These are phyloP conservation scores for Chaetomium tenue DNA, from an alignment of 495 filamentous ascomycete genomes.

Conservation along the genomic window DNA sequence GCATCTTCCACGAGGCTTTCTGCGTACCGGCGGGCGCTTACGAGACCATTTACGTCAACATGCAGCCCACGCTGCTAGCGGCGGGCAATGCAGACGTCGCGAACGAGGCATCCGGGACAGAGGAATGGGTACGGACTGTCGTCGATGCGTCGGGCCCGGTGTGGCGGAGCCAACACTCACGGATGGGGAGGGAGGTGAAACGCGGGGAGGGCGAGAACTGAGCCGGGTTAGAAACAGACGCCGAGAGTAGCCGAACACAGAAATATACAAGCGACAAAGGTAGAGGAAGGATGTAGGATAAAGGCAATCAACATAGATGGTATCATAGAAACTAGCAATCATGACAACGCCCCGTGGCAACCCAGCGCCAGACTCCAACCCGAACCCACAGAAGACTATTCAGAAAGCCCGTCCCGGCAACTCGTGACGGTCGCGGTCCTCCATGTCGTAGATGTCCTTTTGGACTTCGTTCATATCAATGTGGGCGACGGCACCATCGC, in stretches of 20 bases:
- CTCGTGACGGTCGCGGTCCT: slow-evolving; percentile 37
- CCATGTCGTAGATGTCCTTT: slow-evolving; percentile 45
- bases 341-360: background rate
- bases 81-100: background rate
- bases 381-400: background rate
- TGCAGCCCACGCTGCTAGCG: slow-evolving; percentile 25
- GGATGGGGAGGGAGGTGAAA: slow-evolving; percentile 18
- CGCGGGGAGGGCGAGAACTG: background rate
- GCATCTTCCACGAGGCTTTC: slow-evolving; percentile 30
- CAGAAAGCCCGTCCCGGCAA: slow-evolving; percentile 22
- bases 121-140: slow-evolving; percentile 22
- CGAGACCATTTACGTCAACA: slow-evolving; percentile 29
- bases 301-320: background rate
- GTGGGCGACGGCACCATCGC: slow-evolving; percentile 52
- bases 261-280: too few relatives aligned
- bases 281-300: too few relatives aligned
- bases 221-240: background rate
- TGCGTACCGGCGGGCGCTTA: slow-evolving; percentile 17
- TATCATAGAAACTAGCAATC: slow-evolving; percentile 1
- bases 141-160: slow-evolving; percentile 13
- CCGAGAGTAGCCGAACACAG: background rate
- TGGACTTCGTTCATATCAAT: slow-evolving; percentile 50
- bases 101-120: slow-evolving; percentile 18
- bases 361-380: slow-evolving; percentile 9
- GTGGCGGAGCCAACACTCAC: slow-evolving; percentile 12